A percentile compares a stretch with the other conserved stretches of the same genome.
phyloP scores from a whole-genome alignment of 305 asterid species.

The Fraxinus platypoda region DNA sequence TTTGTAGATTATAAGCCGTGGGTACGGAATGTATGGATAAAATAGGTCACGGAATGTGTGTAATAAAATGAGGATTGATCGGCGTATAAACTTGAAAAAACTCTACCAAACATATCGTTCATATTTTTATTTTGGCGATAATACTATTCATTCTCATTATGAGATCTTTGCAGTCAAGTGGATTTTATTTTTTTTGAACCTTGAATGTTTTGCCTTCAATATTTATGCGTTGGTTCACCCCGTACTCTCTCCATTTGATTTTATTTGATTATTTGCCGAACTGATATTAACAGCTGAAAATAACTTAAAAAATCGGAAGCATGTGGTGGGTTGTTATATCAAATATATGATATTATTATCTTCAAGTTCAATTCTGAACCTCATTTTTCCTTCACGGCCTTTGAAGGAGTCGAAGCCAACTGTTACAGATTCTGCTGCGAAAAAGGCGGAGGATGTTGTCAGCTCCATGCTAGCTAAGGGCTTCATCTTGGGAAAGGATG shows the following conservation, averaged over 20 bases:
- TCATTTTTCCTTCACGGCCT: not conserved
- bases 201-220: not conserved
- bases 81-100: not conserved
- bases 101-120: not conserved
- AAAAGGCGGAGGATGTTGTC: constrained; percentile 55
- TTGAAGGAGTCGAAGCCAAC: constrained; percentile 28
- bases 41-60: not conserved
- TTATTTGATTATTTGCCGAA: not conserved
- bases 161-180: not conserved
- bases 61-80: not conserved
- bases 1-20: not conserved
- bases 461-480: constrained; percentile 63
- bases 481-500: constrained; percentile 56
- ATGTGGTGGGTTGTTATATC: not conserved
- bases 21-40: not conserved
- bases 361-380: not conserved
- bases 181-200: not conserved
- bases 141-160: not conserved
- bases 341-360: not conserved
- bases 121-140: not conserved
- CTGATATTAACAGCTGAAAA: not conserved
- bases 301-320: not conserved
- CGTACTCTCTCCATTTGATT: not conserved
- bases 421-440: constrained; percentile 24
- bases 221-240: not conserved